Evolutionary conservation across 148 eudicot genomes (phyloP), one percentile per base, ranked within the genome.

Genomic region (Arbutus unedo): DNA sequence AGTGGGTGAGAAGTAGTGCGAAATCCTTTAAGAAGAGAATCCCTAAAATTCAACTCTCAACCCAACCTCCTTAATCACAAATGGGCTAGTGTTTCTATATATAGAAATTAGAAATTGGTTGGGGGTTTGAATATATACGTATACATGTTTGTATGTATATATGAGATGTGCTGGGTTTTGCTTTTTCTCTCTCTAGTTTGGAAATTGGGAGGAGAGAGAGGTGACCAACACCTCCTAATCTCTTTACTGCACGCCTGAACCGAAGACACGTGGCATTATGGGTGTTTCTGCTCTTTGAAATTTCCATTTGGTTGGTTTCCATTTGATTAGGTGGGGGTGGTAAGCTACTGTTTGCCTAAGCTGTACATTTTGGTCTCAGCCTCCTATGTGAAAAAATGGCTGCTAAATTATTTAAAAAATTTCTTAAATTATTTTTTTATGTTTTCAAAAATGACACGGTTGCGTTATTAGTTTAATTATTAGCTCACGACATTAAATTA

Each of bases 221-320:
- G 93, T 91, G 86, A 92, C 92, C 95, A 81, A 92, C 88, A 85
- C 81, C 79, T 90, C 91, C 92, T 91, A 90, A 85, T 89, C 77
- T 87, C 18, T 81, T 77, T 77, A 80, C 90, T 79, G 88, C 89
- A 91, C 88, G 90, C 51, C 59, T 31, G 38, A 31, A 31, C 38
- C 1, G 38, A 31, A 31, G 50, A 62, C 66, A 21, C 59, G 71
- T 68, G 57, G 74, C 49, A 14, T n/a, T 43, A 31, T 2, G 53
- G 25, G n/a, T 18, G 10, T 9, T 15, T 25, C 19, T 5, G 8
- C 8, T 16, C 18, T 54, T 25, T n/a, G 53, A 5, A 11, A 15
- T 38, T 50, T 50, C 53, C 71, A 47, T 71, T 53, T 49, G 49
- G 48, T 25, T 64, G 82, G 45, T 64, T 41, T 6, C 19, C 5